phyloP scores from a whole-genome alignment of 1,284 basidiomycete species.

The Grifola frondosa region DNA sequence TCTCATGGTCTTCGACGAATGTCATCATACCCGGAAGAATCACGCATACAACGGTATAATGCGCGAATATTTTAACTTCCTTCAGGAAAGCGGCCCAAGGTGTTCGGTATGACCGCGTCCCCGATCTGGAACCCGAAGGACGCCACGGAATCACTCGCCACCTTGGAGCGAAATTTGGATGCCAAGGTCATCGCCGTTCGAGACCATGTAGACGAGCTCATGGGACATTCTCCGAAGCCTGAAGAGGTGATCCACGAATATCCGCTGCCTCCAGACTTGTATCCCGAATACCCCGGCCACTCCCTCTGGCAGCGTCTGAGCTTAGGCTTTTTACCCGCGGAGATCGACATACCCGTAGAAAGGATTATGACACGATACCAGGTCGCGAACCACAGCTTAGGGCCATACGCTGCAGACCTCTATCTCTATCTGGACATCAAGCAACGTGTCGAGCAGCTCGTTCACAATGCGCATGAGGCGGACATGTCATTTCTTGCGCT shows the following conservation, averaged over 20 bases:
- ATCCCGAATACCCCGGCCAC: conserved; percentile 52
- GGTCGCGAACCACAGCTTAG: conserved; percentile 51
- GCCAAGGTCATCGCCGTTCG: conserved; percentile 72
- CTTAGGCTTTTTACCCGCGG: conserved; percentile 41
- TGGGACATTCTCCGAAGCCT: conserved; percentile 60
- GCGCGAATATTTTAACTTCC: conserved; percentile 67
- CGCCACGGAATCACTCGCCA: conserved; percentile 53
- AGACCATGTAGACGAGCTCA: conserved; percentile 63
- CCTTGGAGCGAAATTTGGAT: conserved; percentile 71
- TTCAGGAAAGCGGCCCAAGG: conserved; percentile 56
- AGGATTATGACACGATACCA: conserved; percentile 60
- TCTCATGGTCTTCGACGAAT: conserved; percentile 81
- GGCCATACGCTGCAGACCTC: conserved; percentile 55
- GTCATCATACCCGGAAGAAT: conserved; percentile 75
- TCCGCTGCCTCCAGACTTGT: conserved; percentile 45
- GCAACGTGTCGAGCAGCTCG: conserved; percentile 42
- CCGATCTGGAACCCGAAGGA: conserved; percentile 78
- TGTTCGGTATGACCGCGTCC: conserved; percentile 89
- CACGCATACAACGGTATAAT: conserved; percentile 82
- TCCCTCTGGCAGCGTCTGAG: conserved; percentile 55
- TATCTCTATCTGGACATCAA: conserved; percentile 64
- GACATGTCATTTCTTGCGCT: conserved; percentile 23
- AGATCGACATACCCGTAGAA: conserved; percentile 51
- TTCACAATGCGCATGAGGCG: conserved; percentile 29
- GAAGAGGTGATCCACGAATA: conserved; percentile 67